phyloP scores from a whole-genome alignment of 2,329 filamentous ascomycete genomes.

The Aspergillus sp. region DNA sequence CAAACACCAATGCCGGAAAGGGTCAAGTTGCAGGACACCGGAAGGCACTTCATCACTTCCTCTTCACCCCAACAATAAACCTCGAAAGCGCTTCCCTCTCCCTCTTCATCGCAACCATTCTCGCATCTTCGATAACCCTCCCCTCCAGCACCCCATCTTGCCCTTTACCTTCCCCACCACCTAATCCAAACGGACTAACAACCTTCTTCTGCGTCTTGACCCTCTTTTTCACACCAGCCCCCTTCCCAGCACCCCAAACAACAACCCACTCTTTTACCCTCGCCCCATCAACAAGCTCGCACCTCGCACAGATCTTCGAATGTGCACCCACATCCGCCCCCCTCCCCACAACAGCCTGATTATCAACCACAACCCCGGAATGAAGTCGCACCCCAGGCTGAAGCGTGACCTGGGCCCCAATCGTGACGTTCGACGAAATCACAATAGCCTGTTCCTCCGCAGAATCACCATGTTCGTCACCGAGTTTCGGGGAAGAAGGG shows the following conservation, averaged over 20 bases:
- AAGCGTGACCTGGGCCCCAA: slow-evolving; percentile 40
- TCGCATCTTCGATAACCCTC: slow-evolving; percentile 62
- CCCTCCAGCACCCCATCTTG: slow-evolving; percentile 45
- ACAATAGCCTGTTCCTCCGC: slow-evolving; percentile 22
- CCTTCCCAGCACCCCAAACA: slow-evolving; percentile 63
- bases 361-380: slow-evolving; percentile 44
- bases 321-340: slow-evolving; percentile 49
- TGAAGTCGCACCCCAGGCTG: slow-evolving; percentile 41
- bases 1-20: background rate
- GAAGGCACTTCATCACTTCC: slow-evolving; percentile 22
- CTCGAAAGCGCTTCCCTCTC: slow-evolving; percentile 68
- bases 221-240: slow-evolving; percentile 34
- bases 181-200: slow-evolving; percentile 13
- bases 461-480: background rate
- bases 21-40: background rate
- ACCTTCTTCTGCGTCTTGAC: slow-evolving; percentile 21
- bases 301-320: slow-evolving; percentile 68
- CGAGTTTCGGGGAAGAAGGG: background rate
- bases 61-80: slow-evolving; percentile 52
- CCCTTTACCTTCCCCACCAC: slow-evolving; percentile 12
- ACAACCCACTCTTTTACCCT: slow-evolving; percentile 67
- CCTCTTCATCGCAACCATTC: slow-evolving; percentile 63
- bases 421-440: slow-evolving; percentile 40
- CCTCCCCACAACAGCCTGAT: slow-evolving; percentile 40
- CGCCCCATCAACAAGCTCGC: slow-evolving; percentile 58